A percentile compares a stretch with the other conserved stretches of the same genome.
These are phyloP conservation scores for Trametes polyzona DNA, from an alignment of 1,284 basidiomycete genomes.

Conservation along the genomic window DNA sequence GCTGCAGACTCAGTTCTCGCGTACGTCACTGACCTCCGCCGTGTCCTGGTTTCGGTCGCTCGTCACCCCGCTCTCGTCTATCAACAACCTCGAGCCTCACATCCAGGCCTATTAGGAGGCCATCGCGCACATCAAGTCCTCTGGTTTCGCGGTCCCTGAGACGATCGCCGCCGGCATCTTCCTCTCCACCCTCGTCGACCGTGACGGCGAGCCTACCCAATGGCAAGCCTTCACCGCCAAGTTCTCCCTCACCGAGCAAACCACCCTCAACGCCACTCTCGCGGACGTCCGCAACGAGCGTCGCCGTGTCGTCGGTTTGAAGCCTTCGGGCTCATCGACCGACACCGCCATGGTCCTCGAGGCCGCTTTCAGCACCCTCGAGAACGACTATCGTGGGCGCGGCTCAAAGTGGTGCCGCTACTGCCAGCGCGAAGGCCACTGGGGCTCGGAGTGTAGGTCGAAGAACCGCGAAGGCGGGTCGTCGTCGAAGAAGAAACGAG, in stretches of 20 bases:
- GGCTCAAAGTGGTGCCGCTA: conserved; percentile 3
- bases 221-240: conserved; percentile 1
- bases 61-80: conserved; percentile 4
- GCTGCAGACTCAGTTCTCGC: conserved; percentile 3
- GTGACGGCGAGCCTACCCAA: background rate
- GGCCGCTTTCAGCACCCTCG: background rate
- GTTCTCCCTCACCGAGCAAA: background rate
- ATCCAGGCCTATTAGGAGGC: conserved; percentile 1
- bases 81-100: background rate
- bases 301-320: conserved; percentile 1
- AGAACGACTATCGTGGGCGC: background rate
- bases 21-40: conserved; percentile 3
- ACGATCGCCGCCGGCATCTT: conserved; percentile 4
- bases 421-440: background rate
- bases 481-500: background rate
- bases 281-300: conserved; percentile 9
- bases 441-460: background rate
- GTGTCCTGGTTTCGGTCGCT: conserved; percentile 1
- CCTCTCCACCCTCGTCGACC: conserved; percentile 4
- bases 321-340: background rate
- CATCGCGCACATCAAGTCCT: background rate
- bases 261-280: conserved; percentile 6
- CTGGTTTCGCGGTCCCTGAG: background rate
- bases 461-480: background rate
- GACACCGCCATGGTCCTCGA: background rate